Conservation (phyloP, 305 asterid species). For the Petunia hybrid region DNA sequence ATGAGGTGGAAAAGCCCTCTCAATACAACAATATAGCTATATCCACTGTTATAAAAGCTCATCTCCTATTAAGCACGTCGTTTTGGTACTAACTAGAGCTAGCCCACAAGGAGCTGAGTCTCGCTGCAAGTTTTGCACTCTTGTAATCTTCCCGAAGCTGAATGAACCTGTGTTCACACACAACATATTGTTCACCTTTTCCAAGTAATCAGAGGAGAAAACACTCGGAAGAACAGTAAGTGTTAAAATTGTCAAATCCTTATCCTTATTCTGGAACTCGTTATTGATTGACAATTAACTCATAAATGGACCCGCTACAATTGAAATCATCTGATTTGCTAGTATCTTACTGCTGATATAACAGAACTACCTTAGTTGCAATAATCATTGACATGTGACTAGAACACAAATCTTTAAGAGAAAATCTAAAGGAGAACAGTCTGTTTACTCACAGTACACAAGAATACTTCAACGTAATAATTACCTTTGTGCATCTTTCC, state of each 20-base stretch:
- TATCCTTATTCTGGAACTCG: background rate
- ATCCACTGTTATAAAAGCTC: background rate
- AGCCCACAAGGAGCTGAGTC: slow-evolving; percentile 72
- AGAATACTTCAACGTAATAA: background rate
- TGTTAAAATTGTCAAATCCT: background rate
- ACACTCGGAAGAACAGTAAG: background rate
- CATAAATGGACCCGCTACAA: background rate
- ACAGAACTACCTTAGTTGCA: background rate
- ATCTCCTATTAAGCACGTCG: slow-evolving; percentile 17
- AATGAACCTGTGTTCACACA: slow-evolving; percentile 77
- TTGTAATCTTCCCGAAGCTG: slow-evolving; percentile 96
- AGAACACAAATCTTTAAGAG: background rate
- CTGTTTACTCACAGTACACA: slow-evolving; percentile 3
- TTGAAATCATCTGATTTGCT: background rate
- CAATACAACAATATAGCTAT: slow-evolving; percentile 1
- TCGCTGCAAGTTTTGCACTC: slow-evolving; percentile 91
- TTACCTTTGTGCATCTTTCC: slow-evolving; percentile 96
- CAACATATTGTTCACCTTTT: slow-evolving; percentile 31
- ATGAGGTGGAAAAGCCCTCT: slow-evolving; percentile 4
- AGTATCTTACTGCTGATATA: slow-evolving; percentile 16
- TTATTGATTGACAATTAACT: slow-evolving; percentile 10
- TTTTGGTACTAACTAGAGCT: slow-evolving; percentile 47
- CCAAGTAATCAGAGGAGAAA: background rate
- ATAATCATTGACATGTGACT: background rate
- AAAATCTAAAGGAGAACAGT: slow-evolving; percentile 18